These are phyloP conservation scores for Endothia cerciana DNA, from an alignment of 2,329 filamentous ascomycete species.

Conservation along the genomic window DNA sequence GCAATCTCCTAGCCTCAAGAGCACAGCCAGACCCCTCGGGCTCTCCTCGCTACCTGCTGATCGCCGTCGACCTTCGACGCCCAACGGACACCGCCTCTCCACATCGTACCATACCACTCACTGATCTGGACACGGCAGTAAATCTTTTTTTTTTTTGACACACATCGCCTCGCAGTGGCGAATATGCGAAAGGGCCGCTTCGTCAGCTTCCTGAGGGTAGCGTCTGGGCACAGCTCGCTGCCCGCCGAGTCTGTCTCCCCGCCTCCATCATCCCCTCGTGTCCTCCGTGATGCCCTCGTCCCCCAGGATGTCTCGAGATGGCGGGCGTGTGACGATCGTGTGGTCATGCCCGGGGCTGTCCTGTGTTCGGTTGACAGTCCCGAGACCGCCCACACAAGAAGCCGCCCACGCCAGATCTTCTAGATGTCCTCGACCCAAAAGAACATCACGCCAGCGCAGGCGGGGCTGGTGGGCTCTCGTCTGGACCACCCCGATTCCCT, in stretches of 20 bases:
- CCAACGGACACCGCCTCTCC: conserved; percentile 1
- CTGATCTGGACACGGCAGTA: neutral
- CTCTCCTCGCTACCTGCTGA: neutral
- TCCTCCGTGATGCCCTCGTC: no score
- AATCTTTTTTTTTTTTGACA: neutral
- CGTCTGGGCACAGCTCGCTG: neutral
- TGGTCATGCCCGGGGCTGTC: no score
- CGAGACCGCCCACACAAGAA: no score
- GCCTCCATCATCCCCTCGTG: neutral
- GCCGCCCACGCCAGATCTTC: no score
- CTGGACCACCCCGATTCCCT: neutral
- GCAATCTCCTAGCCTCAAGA: neutral
- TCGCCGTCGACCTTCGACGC: neutral
- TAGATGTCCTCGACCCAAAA: neutral
- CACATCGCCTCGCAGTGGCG: no score
- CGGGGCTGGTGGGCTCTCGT: neutral
- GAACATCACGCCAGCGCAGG: neutral
- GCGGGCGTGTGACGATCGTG: no score
- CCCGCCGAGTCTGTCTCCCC: neutral
- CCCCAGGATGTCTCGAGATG: no score
- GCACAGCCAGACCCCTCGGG: neutral
- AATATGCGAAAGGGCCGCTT: neutral
- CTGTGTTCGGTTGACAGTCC: no score
- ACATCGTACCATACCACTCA: neutral
- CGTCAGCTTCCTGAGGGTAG: neutral